Conservation (phyloP, 2,329 filamentous ascomycete species). For the Bipolaris victoriae region DNA sequence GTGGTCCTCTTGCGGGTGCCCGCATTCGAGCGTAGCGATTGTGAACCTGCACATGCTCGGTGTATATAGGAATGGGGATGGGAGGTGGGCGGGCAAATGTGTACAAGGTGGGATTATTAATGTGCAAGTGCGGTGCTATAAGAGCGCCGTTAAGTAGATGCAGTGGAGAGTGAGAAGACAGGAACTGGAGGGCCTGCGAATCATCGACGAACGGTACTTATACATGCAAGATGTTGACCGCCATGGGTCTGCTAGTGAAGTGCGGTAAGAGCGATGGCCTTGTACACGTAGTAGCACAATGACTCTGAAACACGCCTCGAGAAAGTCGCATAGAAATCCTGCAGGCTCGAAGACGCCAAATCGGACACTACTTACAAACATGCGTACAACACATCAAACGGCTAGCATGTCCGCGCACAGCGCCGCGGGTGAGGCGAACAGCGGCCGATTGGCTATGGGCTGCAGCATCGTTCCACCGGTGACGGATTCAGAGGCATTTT, state of each 20-base stretch:
- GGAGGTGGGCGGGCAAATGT: neutral
- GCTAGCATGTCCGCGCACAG: constrained; percentile 4
- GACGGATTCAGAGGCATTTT: constrained; percentile 7
- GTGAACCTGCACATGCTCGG: constrained; percentile 33
- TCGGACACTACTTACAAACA: constrained; percentile 8
- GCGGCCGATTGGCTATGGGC: constrained; percentile 10
- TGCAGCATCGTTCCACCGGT: constrained; percentile 11
- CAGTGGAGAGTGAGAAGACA: constrained; percentile 10
- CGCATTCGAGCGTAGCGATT: constrained; percentile 26
- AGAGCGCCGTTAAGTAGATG: constrained; percentile 10
- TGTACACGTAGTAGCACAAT: constrained; percentile 16
- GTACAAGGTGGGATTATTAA: neutral
- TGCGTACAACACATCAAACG: constrained; percentile 17
- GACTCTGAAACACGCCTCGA: constrained; percentile 13
- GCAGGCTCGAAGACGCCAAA: constrained; percentile 12
- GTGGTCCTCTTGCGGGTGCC: constrained; percentile 27
- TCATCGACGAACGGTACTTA: constrained; percentile 9
- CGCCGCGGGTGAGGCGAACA: constrained; percentile 15
- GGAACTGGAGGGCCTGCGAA: neutral
- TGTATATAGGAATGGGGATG: neutral
- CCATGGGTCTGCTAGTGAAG: constrained; percentile 10
- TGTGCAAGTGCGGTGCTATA: constrained; percentile 5
- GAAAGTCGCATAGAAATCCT: constrained; percentile 1
- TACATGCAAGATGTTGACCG: constrained; percentile 9
- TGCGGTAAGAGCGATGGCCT: constrained; percentile 10